Base-by-base conservation (phyloP, 2,329 filamentous ascomycete species). In the Diaporthe eres region DNA sequence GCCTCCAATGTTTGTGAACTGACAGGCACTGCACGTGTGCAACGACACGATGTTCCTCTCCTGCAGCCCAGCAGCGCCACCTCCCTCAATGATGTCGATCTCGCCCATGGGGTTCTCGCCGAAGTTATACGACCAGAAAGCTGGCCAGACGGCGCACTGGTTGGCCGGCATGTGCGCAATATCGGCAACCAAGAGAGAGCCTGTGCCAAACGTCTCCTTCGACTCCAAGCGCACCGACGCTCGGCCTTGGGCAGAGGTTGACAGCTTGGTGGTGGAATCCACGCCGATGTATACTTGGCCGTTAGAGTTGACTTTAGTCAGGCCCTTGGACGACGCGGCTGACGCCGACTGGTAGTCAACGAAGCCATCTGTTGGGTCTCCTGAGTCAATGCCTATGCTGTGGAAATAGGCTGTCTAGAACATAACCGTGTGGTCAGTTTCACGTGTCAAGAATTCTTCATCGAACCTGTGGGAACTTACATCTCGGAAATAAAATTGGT, bases 1-100 rank as follows among this genome's bases (percentile, higher is more conserved):
- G 53, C 79, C 79, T n/a, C 72, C 63, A 44, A 76, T 78, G 19
- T 73, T 53, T 28, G 80, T 79, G 77, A 89, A 86, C 13, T 80
- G 80, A 81, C 88, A 90, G 31, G 85, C 83, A 19, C 83, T 78
- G 73, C 80, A 84, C 31, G 88, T 89, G 81, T 88, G 85, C 72
- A 91, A 79, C 65, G 87, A 85, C 83, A 90, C 84, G 60, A 83
- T 81, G 79, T 89, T 88, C 63, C 80, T 78, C 19, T 80, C 77
- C 74, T 87, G 84, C 73, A 89, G 85, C 39, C 88, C 88, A 9
- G 71, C 71, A 4, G 42, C 58, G 2, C 31, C 65, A 0, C 65
- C 65, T 28, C 65, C 65, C 80, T 90, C 89, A 77, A 90, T 87
- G 76, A 90, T 88, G 78, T 90, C 88, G 77, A 90, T 86, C 79